Conservation (phyloP, 2,329 filamentous ascomycete genomes). For the Verticillium isaacii region DNA sequence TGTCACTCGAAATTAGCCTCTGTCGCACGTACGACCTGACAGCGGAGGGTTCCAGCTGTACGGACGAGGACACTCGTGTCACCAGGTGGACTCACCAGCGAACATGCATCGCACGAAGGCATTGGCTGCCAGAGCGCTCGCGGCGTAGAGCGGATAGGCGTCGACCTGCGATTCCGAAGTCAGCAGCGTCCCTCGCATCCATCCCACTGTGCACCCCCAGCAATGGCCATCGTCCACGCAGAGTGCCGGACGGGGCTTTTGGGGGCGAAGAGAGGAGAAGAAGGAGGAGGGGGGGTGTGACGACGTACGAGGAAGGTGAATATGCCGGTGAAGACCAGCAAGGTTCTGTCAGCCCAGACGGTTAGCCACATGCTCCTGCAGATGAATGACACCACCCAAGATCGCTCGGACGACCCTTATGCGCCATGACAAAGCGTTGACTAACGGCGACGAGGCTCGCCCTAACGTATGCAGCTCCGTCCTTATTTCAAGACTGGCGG, state of each 20-base stretch:
- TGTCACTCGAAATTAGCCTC: not conserved
- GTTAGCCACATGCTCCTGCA: conserved; percentile 23
- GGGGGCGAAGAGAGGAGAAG: not conserved
- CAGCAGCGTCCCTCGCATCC: not conserved
- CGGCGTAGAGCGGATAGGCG: conserved; percentile 71
- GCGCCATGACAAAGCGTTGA: conserved; percentile 15
- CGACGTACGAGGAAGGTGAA: conserved; percentile 78
- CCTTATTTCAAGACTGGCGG: not conserved
- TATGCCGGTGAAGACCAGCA: conserved; percentile 76
- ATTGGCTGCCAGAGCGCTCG: conserved; percentile 77
- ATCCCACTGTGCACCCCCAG: not conserved
- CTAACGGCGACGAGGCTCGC: conserved; percentile 14
- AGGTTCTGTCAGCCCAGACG: conserved; percentile 45
- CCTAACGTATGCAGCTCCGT: conserved; percentile 6
- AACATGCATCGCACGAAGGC: conserved; percentile 74
- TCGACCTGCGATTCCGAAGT: conserved; percentile 48
- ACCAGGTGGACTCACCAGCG: conserved; percentile 46
- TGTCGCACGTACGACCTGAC: not conserved
- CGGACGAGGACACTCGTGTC: conserved; percentile 10
- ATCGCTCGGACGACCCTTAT: conserved; percentile 7
- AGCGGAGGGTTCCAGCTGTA: conserved; percentile 14
- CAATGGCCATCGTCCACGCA: not conserved
- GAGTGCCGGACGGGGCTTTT: not conserved
- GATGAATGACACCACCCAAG: conserved; percentile 19
- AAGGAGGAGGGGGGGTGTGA: not conserved